Percentiles rank a stretch among this genome's conserved stretches.
phyloP scores from a whole-genome alignment of 208 protist species.

The Porcisia hertigi region DNA sequence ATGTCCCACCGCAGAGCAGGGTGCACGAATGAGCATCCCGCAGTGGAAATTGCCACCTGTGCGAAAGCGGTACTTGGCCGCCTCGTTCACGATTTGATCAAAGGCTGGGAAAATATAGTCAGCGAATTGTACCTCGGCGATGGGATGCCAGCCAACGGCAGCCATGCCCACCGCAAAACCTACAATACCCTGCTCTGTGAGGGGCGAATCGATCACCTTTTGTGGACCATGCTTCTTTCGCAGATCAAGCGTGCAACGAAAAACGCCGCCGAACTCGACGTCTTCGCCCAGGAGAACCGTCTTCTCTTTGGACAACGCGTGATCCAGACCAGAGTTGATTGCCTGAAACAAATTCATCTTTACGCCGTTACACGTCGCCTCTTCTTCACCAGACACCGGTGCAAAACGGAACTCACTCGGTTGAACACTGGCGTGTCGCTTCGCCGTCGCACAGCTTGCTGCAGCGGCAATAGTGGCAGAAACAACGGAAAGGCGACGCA shows the following conservation, averaged over 20 bases:
- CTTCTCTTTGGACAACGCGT: constrained; percentile 85
- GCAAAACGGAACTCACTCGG: constrained; percentile 43
- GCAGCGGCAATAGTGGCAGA: neutral
- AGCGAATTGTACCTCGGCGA: constrained; percentile 98
- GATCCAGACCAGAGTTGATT: constrained; percentile 95
- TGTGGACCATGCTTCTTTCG: constrained; percentile 85
- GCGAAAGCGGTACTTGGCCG: constrained; percentile 98
- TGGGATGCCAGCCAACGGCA: constrained; percentile 85
- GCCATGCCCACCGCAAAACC: constrained; percentile 97
- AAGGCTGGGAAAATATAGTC: constrained; percentile 99
- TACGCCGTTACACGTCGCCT: constrained; percentile 43
- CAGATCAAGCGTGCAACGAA: constrained; percentile 91
- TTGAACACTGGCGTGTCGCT: constrained; percentile 33
- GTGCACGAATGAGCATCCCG: constrained; percentile 95
- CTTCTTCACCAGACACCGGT: constrained; percentile 30
- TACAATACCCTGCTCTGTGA: constrained; percentile 97
- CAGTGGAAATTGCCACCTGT: constrained; percentile 94
- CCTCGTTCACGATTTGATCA: constrained; percentile 99
- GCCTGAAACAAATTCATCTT: constrained; percentile 93
- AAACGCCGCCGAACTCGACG: constrained; percentile 98
- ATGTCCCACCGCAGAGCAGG: constrained; percentile 97
- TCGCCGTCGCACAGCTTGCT: constrained; percentile 2
- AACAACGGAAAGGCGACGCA: constrained; percentile 18
- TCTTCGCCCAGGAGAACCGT: constrained; percentile 96
- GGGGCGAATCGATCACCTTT: constrained; percentile 97